A percentile compares a stretch with the other conserved stretches of the same genome.
Conservation (phyloP, 768 basidiomycete genomes). For the Gloeostereum incarnatum region DNA sequence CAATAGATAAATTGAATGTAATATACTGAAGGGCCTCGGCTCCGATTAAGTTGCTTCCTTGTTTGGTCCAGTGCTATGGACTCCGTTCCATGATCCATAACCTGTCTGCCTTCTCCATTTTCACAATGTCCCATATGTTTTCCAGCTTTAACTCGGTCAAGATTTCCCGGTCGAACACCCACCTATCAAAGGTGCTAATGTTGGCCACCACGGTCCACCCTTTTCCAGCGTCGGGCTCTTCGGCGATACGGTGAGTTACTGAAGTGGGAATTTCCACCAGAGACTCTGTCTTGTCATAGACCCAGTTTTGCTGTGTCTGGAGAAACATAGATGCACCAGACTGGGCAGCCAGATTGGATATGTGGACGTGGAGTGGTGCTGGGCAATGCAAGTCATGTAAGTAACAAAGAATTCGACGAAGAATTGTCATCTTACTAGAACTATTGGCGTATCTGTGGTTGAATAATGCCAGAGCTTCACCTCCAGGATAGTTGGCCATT, state of each 20-base stretch:
- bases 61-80: no score
- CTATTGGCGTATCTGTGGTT: conserved; percentile 38
- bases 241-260: conserved; percentile 52
- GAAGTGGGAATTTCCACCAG: conserved; percentile 31
- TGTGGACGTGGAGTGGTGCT: conserved; percentile 54
- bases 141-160: conserved; percentile 12
- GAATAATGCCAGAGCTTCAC: conserved; percentile 54
- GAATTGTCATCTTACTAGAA: conserved; percentile 16
- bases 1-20: no score
- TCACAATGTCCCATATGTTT: conserved; percentile 18
- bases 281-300: conserved; percentile 79
- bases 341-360: conserved; percentile 81
- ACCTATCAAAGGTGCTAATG: conserved; percentile 35
- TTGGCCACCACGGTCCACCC: conserved; percentile 34
- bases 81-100: conserved; percentile 46
- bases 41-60: no score
- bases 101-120: conserved; percentile 26
- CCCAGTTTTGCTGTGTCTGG: conserved; percentile 32
- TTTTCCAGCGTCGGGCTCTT: conserved; percentile 12
- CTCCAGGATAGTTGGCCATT: conserved; percentile 83
- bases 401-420: not conserved
- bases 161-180: conserved; percentile 18
- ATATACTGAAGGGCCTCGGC: no score
- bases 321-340: conserved; percentile 88
- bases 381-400: not conserved